A percentile compares a stretch with the other conserved stretches of the same genome.
Evolutionary conservation across 2,329 filamentous ascomycete genomes (phyloP).

Genomic region (Talaromyces sp.): DNA sequence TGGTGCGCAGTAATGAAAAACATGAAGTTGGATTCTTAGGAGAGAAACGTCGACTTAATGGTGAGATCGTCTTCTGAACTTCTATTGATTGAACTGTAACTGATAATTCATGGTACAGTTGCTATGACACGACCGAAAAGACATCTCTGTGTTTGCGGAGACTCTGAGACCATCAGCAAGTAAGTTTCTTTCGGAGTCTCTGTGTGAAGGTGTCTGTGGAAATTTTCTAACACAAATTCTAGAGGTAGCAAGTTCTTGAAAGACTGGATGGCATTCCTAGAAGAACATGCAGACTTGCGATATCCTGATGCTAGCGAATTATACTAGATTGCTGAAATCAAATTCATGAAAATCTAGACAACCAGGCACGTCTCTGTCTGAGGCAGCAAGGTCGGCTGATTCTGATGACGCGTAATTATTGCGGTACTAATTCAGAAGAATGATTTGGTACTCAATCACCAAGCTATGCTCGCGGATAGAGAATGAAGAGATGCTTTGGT

Average conservation of each 20-base stretch:
- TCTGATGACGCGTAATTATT: no score
- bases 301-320: constrained; percentile 65
- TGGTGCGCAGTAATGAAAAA: constrained; percentile 86
- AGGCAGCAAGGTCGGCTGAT: no score
- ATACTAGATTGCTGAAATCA: constrained; percentile 17
- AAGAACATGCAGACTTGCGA: constrained; percentile 83
- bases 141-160: constrained; percentile 85
- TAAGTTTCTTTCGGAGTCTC: constrained; percentile 49
- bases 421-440: no score
- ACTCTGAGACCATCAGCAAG: constrained; percentile 88
- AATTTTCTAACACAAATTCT: constrained; percentile 9
- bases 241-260: constrained; percentile 84
- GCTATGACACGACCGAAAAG: constrained; percentile 95
- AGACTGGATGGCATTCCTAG: constrained; percentile 85
- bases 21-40: constrained; percentile 89
- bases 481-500: no score
- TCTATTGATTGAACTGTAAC: not conserved
- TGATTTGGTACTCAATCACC: no score
- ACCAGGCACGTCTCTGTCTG: no score
- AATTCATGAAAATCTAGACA: no score
- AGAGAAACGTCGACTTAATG: constrained; percentile 88
- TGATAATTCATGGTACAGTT: constrained; percentile 52
- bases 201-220: no score
- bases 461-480: no score
- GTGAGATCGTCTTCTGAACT: constrained; percentile 50